Evolutionary conservation across 345 rosid genomes (phyloP).

Genomic region (Rhizophora apiculata): DNA sequence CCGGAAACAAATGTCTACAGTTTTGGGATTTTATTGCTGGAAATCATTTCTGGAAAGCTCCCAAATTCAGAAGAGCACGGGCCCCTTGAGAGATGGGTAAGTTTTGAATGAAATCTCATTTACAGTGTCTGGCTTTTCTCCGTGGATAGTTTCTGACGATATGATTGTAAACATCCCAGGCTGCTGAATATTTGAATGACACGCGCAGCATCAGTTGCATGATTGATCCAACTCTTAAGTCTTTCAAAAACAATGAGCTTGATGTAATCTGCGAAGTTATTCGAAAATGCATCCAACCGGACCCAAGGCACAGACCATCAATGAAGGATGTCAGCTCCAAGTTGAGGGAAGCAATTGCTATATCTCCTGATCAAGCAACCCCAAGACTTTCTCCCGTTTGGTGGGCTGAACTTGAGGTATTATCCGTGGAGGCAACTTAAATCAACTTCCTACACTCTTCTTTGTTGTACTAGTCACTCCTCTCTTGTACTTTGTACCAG

Average conservation of each 20-base stretch:
- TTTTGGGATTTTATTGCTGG: conserved; percentile 78
- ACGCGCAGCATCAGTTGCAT: conserved; percentile 40
- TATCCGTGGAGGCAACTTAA: conserved; percentile 81
- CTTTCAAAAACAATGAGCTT: conserved; percentile 67
- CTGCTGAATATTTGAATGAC: conserved; percentile 52
- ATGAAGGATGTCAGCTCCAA: conserved; percentile 59
- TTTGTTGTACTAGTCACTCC: conserved; percentile 1
- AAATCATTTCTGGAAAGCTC: conserved; percentile 82
- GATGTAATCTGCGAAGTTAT: conserved; percentile 59
- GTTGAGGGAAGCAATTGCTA: conserved; percentile 53
- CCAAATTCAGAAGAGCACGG: conserved; percentile 63
- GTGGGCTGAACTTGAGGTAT: conserved; percentile 99
- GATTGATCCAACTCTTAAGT: conserved; percentile 64
- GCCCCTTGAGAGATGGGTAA: conserved; percentile 70
- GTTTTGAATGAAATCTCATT: conserved; percentile 4
- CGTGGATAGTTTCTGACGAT: neutral
- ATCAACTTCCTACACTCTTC: neutral
- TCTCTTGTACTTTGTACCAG: conserved; percentile 6
- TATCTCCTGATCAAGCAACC: conserved; percentile 82
- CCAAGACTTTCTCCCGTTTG: conserved; percentile 95
- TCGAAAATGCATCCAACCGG: conserved; percentile 50
- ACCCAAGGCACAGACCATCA: conserved; percentile 59
- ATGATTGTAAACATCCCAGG: conserved; percentile 41
- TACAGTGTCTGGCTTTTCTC: neutral
- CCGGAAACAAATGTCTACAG: conserved; percentile 59